Percentiles rank a stretch among this genome's conserved stretches.
These are phyloP conservation scores for Pyrenopolyporus hunteri DNA, from an alignment of 495 filamentous ascomycete species.

Conservation along the genomic window DNA sequence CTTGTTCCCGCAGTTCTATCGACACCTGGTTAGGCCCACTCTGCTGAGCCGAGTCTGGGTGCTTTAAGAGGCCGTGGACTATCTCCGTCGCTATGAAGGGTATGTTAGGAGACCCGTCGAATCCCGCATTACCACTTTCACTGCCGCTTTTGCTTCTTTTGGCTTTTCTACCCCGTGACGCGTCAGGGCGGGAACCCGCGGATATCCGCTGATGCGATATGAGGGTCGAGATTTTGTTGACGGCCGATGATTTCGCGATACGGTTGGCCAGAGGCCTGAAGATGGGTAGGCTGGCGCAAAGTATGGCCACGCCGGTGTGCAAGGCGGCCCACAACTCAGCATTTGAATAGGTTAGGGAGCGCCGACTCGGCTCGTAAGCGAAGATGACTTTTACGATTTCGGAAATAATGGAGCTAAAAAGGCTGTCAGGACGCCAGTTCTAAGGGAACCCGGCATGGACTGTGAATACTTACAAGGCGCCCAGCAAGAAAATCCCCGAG, in stretches of 20 bases:
- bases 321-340: slow-evolving; percentile 20
- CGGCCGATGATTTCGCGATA: slow-evolving; percentile 1
- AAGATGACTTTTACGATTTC: slow-evolving; percentile 18
- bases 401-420: slow-evolving; percentile 15
- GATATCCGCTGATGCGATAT: neutral
- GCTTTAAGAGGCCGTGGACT: neutral
- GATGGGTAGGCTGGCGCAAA: slow-evolving; percentile 28
- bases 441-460: neutral
- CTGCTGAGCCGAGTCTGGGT: neutral
- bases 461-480: slow-evolving; percentile 37
- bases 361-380: slow-evolving; percentile 6
- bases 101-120: neutral
- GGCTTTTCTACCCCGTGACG: neutral
- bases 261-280: slow-evolving; percentile 12
- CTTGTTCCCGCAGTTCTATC: neutral
- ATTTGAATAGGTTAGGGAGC: slow-evolving; percentile 9
- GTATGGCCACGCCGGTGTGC: slow-evolving; percentile 19
- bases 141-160: neutral
- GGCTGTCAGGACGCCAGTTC: neutral
- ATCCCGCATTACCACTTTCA: neutral
- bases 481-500: slow-evolving; percentile 43
- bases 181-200: neutral
- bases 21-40: too few species aligned
- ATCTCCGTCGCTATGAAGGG: slow-evolving; percentile 1
- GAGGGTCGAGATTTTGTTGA: slow-evolving; percentile 6